Conservation (phyloP, 2,329 filamentous ascomycete species). For the Nothomitra cinnamomea region DNA sequence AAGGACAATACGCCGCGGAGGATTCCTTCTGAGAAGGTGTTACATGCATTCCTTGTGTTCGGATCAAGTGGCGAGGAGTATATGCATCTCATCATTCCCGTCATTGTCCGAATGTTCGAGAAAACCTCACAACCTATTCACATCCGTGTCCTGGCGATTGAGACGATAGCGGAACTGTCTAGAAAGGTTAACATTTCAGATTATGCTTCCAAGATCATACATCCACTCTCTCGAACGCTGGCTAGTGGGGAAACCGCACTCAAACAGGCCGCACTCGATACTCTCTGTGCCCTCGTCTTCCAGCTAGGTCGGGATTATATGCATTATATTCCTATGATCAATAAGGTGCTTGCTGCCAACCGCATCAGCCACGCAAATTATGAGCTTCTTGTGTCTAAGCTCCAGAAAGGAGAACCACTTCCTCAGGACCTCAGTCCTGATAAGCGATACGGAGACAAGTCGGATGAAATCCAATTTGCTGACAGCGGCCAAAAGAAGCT, state of each 20-base stretch:
- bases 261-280: slow-evolving; percentile 74
- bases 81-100: slow-evolving; percentile 96
- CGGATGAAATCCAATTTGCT: slow-evolving; percentile 64
- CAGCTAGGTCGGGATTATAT: slow-evolving; percentile 91
- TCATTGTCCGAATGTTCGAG: slow-evolving; percentile 88
- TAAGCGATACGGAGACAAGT: slow-evolving; percentile 57
- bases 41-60: slow-evolving; percentile 92
- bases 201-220: slow-evolving; percentile 90
- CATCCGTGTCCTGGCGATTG: slow-evolving; percentile 76
- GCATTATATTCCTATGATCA: slow-evolving; percentile 85
- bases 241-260: slow-evolving; percentile 54
- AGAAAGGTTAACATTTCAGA: slow-evolving; percentile 95
- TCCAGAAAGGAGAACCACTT: slow-evolving; percentile 88
- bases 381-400: slow-evolving; percentile 75
- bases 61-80: slow-evolving; percentile 94
- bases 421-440: slow-evolving; percentile 87
- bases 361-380: slow-evolving; percentile 85
- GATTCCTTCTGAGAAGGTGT: slow-evolving; percentile 71
- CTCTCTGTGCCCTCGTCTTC: slow-evolving; percentile 84
- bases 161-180: slow-evolving; percentile 85
- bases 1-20: slow-evolving; percentile 61
- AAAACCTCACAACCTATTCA: slow-evolving; percentile 64
- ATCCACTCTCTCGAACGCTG: slow-evolving; percentile 73
- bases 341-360: slow-evolving; percentile 64
- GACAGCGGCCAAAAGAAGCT: slow-evolving; percentile 87